Evolutionary conservation across 2,329 filamentous ascomycete species (phyloP).

Genomic region (Microcera coccophila): DNA sequence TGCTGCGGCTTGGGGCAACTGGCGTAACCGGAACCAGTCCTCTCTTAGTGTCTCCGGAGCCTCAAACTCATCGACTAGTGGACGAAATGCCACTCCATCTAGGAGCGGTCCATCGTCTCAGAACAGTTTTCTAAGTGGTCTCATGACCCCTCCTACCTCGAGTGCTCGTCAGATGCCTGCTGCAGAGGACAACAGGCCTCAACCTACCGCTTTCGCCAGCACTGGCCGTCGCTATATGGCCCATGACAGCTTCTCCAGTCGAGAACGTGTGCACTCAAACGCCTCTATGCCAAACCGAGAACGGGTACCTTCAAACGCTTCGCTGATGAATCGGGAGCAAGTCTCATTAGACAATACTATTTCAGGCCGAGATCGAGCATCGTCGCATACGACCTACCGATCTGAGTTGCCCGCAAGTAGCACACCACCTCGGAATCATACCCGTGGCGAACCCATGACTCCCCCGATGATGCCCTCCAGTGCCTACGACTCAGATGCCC

Average conservation of each 20-base stretch:
- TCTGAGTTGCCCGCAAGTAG: slow-evolving; percentile 13
- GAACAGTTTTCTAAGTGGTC: slow-evolving; percentile 65
- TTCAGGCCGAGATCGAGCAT: not conserved
- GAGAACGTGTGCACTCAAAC: slow-evolving; percentile 29
- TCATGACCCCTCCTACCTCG: slow-evolving; percentile 85
- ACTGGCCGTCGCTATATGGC: slow-evolving; percentile 57
- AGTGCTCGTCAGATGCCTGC: slow-evolving; percentile 61
- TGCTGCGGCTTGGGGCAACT: slow-evolving; percentile 94
- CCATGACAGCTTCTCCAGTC: slow-evolving; percentile 32
- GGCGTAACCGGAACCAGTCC: slow-evolving; percentile 67
- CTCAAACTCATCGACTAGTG: slow-evolving; percentile 41
- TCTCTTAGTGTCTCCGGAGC: slow-evolving; percentile 48
- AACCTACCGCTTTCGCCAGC: slow-evolving; percentile 59
- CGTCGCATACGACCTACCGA: slow-evolving; percentile 7
- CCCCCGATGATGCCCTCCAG: slow-evolving; percentile 59
- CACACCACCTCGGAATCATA: slow-evolving; percentile 39
- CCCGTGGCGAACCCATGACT: slow-evolving; percentile 47
- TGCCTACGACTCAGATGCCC: slow-evolving; percentile 60
- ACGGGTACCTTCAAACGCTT: slow-evolving; percentile 31
- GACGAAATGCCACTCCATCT: slow-evolving; percentile 55
- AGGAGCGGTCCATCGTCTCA: slow-evolving; percentile 52
- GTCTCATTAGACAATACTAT: slow-evolving; percentile 31
- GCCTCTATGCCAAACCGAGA: slow-evolving; percentile 25
- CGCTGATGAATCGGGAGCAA: slow-evolving; percentile 23
- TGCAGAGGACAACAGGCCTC: slow-evolving; percentile 35